Conservation (phyloP, 2,329 filamentous ascomycete genomes). For the Huntiella moniliformis region DNA sequence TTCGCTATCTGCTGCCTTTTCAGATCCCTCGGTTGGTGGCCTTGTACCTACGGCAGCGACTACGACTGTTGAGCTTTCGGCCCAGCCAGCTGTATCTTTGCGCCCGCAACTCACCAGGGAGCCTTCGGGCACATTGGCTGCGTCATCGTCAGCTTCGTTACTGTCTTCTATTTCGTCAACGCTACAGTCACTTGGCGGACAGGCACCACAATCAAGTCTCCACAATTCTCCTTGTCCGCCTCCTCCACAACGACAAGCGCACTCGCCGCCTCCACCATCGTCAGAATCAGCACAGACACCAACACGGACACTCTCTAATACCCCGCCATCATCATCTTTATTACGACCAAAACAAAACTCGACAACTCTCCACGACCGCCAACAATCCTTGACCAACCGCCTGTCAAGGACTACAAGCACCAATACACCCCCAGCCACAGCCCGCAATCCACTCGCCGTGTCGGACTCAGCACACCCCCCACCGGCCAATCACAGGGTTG, state of each 20-base stretch:
- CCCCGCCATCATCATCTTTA: too few relatives aligned
- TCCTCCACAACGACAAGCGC: background rate
- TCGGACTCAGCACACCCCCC: background rate
- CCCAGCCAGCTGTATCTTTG: constrained; percentile 5
- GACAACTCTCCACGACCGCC: too few relatives aligned
- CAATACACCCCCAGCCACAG: background rate
- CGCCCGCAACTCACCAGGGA: background rate
- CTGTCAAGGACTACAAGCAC: too few relatives aligned
- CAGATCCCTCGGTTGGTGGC: background rate
- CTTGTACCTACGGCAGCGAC: constrained; percentile 6
- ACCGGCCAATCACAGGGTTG: background rate
- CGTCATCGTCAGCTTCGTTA: constrained; percentile 1
- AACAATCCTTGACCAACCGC: too few relatives aligned
- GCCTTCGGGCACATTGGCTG: too few relatives aligned
- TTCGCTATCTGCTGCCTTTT: background rate
- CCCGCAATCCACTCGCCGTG: background rate
- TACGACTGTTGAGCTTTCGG: constrained; percentile 8
- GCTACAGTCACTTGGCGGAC: constrained; percentile 4
- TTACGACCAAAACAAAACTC: too few relatives aligned
- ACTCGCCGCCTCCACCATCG: background rate
- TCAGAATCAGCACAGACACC: background rate
- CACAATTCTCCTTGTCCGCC: background rate
- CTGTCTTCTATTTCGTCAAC: constrained; percentile 6
- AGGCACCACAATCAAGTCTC: background rate
- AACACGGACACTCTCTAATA: background rate